Evolutionary conservation across 352 stramenopile species (phyloP).

Genomic region (Globisporangium emineosum): DNA sequence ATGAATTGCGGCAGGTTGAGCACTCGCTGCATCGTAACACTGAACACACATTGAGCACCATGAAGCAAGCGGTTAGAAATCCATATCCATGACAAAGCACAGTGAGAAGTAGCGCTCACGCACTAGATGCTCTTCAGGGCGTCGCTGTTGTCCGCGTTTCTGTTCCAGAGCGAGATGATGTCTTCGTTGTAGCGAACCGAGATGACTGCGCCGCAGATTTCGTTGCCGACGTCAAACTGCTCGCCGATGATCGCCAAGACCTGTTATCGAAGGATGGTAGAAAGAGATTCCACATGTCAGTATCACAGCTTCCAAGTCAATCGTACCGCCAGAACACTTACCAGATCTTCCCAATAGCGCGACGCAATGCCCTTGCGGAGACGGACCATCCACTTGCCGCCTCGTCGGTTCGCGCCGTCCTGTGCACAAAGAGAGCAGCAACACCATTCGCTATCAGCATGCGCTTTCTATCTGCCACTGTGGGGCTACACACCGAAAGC

Average conservation of each 20-base stretch:
- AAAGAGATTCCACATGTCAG: neutral
- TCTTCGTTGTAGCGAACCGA: slow-evolving; percentile 92
- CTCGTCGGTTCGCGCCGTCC: slow-evolving; percentile 86
- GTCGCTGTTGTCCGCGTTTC: slow-evolving; percentile 91
- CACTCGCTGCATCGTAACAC: slow-evolving; percentile 87
- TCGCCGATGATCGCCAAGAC: slow-evolving; percentile 92
- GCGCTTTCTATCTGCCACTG: neutral
- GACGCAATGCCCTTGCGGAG: slow-evolving; percentile 91
- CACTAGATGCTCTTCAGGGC: slow-evolving; percentile 82
- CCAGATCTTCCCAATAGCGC: slow-evolving; percentile 91
- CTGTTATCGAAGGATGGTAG: slow-evolving; percentile 18
- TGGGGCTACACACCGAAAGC: neutral
- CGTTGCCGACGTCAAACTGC: slow-evolving; percentile 93
- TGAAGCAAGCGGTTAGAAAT: neutral
- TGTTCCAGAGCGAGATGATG: slow-evolving; percentile 94
- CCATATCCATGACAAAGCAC: no score
- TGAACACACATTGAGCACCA: slow-evolving; percentile 10
- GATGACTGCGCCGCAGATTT: slow-evolving; percentile 91
- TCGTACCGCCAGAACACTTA: slow-evolving; percentile 20
- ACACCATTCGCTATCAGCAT: neutral
- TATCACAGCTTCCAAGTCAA: neutral
- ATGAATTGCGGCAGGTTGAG: slow-evolving; percentile 91
- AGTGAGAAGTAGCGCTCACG: no score
- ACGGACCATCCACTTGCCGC: slow-evolving; percentile 92
- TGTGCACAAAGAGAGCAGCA: slow-evolving; percentile 3